Base-by-base conservation (phyloP, 768 basidiomycete species). In the Russula brevipes region DNA sequence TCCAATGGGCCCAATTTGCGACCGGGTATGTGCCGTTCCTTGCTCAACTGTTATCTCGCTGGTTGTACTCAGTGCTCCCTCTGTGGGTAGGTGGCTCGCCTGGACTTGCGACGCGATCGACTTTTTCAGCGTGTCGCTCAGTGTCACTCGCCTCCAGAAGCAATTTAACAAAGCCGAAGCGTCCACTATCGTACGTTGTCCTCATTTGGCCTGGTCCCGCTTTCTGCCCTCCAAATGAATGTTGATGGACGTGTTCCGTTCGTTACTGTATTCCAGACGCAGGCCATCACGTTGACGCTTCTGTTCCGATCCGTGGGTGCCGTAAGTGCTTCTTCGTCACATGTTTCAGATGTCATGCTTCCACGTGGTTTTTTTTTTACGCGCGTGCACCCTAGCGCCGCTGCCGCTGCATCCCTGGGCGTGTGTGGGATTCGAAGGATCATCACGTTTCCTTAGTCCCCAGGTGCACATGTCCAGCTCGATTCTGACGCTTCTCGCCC, bases 21-120 rank as follows among this genome's bases (percentile, higher is more conserved):
- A 77, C 79, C 19, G 85, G 85, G 82, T 84, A 67, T 17, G 55
- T 33, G 3, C 16, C 38, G 16, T 47, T 24, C 14, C 4, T 31
- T 8, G 9, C 24, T n/a, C 10, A 5, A 5, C 60, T 36, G 14
- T 11, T 11, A 7, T 30, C 19, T 17, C 16, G 9, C 12, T 4
- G 39, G 58, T 38, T 30, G 30, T 24, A 17, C 33, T 52, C 1
- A 59, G 19, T 8, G 10, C 42, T 19, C 10, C 19, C 30, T 17
- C 10, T 57, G 24, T 53, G 42, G 33, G 3, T 16, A 88, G 86
- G 38, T 92, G 87, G 87, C 76, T 94, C 12, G 89, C 90, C 0
- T 94, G 92, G 92, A 87, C 87, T 4, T 86, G 84, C 73, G 91
- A 94, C 70, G 89, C 91, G 0, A 82, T 91, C 71, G 93, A 94